A percentile compares a stretch with the other conserved stretches of the same genome.
These are phyloP conservation scores for Bocquillonia castaneifolia DNA, from an alignment of 441 rosid species.

Conservation along the genomic window DNA sequence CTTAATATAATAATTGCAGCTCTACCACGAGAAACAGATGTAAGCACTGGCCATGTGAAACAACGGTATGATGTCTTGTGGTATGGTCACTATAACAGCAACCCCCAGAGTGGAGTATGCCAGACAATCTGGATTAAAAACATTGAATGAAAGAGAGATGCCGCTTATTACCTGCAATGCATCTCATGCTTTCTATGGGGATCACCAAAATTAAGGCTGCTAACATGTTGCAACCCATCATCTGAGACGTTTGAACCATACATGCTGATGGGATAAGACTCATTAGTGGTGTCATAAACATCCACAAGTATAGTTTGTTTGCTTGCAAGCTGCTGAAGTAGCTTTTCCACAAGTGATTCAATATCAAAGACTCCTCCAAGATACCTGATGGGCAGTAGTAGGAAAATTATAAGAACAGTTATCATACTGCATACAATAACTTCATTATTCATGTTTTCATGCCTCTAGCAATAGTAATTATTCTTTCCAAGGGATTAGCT, in stretches of 20 bases:
- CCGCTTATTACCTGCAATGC: slow-evolving; percentile 71
- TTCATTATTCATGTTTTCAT: not conserved
- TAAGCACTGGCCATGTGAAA: not conserved
- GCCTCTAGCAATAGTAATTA: not conserved
- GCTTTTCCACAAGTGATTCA: slow-evolving; percentile 79
- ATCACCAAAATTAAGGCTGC: slow-evolving; percentile 78
- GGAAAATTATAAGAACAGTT: slow-evolving; percentile 13
- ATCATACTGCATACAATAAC: not conserved
- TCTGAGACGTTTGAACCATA: slow-evolving; percentile 59
- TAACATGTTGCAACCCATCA: slow-evolving; percentile 54
- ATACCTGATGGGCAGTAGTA: slow-evolving; percentile 48
- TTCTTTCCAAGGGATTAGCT: slow-evolving; percentile 4
- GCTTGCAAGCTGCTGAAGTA: slow-evolving; percentile 92
- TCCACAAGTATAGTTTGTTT: slow-evolving; percentile 85
- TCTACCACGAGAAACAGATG: not conserved
- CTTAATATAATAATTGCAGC: not conserved
- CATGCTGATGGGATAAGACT: slow-evolving; percentile 78
- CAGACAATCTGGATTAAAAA: slow-evolving; percentile 13
- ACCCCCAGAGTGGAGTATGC: not conserved
- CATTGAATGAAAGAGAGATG: slow-evolving; percentile 10
- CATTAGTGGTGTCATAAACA: slow-evolving; percentile 70
- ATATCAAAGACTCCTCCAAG: slow-evolving; percentile 86
- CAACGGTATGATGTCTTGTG: not conserved
- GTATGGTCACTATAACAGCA: not conserved
- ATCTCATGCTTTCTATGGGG: slow-evolving; percentile 88